These are phyloP conservation scores for Colletotrichum sp. DNA, from an alignment of 2,329 filamentous ascomycete genomes.

Conservation along the genomic window DNA sequence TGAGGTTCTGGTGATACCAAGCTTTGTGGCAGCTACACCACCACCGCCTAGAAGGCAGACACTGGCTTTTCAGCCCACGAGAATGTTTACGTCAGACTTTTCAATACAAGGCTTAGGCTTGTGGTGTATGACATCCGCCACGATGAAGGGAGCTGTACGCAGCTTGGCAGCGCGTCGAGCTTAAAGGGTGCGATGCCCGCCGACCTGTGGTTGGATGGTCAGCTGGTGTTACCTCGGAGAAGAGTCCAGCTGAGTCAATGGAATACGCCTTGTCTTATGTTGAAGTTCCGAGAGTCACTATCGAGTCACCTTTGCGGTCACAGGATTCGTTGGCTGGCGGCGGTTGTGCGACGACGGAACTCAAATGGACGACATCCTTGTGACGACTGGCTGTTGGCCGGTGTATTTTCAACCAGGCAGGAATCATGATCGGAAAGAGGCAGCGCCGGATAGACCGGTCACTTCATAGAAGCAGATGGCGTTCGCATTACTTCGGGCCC, in stretches of 20 bases:
- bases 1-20: constrained; percentile 1
- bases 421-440: not conserved
- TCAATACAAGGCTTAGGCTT: not conserved
- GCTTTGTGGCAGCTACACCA: constrained; percentile 14
- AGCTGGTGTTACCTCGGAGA: not conserved
- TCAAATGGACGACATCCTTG: not conserved
- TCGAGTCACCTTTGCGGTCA: not conserved
- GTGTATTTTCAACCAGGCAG: not conserved
- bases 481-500: not conserved
- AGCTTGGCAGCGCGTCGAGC: not conserved
- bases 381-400: not conserved
- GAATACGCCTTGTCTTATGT: not conserved
- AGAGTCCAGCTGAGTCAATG: not conserved
- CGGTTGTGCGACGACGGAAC: not conserved
- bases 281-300: not conserved
- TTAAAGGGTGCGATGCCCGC: not conserved
- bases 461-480: not conserved
- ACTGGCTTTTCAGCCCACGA: not conserved
- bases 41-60: not conserved
- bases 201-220: not conserved
- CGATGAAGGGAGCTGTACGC: not conserved
- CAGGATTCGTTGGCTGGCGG: rapidly evolving
- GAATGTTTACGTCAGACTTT: not conserved
- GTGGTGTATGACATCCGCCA: not conserved
- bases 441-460: not conserved